Conservation (phyloP, 768 basidiomycete genomes). For the Tylopilus sp. region DNA sequence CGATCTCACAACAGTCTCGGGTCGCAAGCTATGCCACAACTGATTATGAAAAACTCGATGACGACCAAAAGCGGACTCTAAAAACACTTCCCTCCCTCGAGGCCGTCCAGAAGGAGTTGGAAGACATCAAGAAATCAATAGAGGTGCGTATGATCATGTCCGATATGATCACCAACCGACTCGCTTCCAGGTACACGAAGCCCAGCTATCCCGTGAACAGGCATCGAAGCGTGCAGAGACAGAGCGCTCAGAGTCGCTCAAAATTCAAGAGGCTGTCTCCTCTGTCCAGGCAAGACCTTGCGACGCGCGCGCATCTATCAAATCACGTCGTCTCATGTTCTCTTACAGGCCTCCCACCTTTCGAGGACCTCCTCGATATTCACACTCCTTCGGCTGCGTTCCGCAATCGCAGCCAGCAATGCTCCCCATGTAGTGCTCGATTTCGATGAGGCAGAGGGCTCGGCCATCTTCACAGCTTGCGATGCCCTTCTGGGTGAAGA, state of each 20-base stretch:
- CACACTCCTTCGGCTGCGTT: constrained; percentile 56
- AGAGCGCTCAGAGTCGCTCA: constrained; percentile 53
- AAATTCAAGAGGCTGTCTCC: constrained; percentile 53
- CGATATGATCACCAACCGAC: neutral
- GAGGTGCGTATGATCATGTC: constrained; percentile 62
- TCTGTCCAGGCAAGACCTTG: constrained; percentile 50
- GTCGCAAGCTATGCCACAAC: constrained; percentile 68
- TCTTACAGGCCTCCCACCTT: constrained; percentile 41
- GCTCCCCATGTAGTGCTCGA: constrained; percentile 40
- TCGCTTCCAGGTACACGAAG: constrained; percentile 53
- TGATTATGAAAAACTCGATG: constrained; percentile 72
- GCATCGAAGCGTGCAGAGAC: constrained; percentile 52
- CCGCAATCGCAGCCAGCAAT: constrained; percentile 44
- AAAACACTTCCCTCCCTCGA: constrained; percentile 75
- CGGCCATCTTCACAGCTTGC: constrained; percentile 50
- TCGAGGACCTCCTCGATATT: constrained; percentile 50
- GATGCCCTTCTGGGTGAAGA: constrained; percentile 58
- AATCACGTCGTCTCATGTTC: neutral
- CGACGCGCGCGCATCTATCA: neutral
- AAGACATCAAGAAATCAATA: constrained; percentile 78
- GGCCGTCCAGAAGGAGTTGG: constrained; percentile 75
- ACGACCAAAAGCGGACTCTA: constrained; percentile 77
- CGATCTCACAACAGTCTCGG: constrained; percentile 49
- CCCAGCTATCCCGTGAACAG: constrained; percentile 56
- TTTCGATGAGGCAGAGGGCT: constrained; percentile 49